Evolutionary conservation across 1,284 basidiomycete species (phyloP), one percentile per base, ranked within the genome.

Genomic region (Marasmius oreades): DNA sequence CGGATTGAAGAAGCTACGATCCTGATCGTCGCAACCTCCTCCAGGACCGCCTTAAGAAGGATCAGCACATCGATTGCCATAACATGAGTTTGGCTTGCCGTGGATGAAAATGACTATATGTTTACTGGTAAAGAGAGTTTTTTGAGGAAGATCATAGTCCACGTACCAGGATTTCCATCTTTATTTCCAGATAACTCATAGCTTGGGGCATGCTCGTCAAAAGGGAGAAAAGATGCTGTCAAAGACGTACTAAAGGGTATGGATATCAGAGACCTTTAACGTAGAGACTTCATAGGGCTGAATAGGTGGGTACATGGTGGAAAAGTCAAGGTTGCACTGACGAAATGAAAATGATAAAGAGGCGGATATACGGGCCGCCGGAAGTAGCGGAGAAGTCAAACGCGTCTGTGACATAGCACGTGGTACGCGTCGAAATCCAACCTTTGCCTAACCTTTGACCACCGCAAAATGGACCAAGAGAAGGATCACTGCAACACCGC

Each of bases 1-100:
- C 0, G 92, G 92, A 67, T 95, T 85, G 72, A 95, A 95, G 75
- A 88, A 93, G 14, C 75, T 74, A 55, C 90, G 80, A 72, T 95
- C 92, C 55, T 76, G 76, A 1, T 75, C 67, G 65, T 86, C 80
- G 55, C 73, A 77, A 3, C 90, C 90, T 8, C 86, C 85, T 16
- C 90, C 91, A n/a, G 90, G 90, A 10, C 88, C 89, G 58, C 84
- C 85, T 86, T 53, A 5, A 44, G 18, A 24, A 16, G 11, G 28
- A 37, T 43, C 14, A 42, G 43, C 16, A 45, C 51, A 33, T 55
- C 26, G 51, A 55, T 46, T 24, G 33, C 39, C 43, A 34, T 23
- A 46, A 18, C 22, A 44, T 55, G 16, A 24, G 24, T 48, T 46
- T 43, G 44, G 63, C 70, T 62, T 61, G 74, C 91, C 92, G 63